phyloP scores from a whole-genome alignment of 2,329 filamentous ascomycete genomes.

The Calonectria pteridis region DNA sequence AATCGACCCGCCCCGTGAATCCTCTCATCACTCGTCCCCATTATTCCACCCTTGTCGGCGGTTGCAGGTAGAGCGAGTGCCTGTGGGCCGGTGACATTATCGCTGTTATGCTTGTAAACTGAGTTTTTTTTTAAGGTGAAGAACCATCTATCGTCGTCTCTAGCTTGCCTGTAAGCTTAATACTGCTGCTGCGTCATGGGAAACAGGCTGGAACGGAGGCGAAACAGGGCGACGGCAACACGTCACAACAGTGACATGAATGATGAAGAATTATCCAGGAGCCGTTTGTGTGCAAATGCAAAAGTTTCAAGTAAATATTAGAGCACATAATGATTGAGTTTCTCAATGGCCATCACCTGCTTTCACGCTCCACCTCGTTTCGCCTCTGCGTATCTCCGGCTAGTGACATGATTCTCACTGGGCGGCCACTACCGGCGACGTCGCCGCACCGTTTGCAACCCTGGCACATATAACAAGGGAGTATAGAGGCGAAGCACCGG shows the following conservation, averaged over 20 bases:
- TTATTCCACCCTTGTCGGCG: neutral
- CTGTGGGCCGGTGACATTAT: neutral
- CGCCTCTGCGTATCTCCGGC: neutral
- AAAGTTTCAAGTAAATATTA: neutral
- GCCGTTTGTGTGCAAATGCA: neutral
- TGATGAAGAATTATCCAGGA: neutral
- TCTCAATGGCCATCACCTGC: neutral
- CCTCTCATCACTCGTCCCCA: conserved; percentile 4
- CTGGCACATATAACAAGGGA: neutral
- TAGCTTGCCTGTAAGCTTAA: conserved; percentile 3
- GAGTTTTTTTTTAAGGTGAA: conserved; percentile 9
- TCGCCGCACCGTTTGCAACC: neutral
- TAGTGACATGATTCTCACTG: neutral
- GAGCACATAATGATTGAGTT: neutral
- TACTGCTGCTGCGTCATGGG: neutral
- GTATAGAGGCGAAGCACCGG: neutral
- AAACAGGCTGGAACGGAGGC: neutral
- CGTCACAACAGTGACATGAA: neutral
- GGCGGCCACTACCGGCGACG: neutral
- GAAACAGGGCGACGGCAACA: neutral
- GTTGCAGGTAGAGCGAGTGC: conserved; percentile 7
- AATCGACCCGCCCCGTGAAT: neutral
- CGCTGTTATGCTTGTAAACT: conserved; percentile 5
- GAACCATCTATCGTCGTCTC: neutral
- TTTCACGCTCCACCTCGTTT: neutral